Conservation (phyloP, 2,329 filamentous ascomycete genomes). For the Aspergillus sp. region DNA sequence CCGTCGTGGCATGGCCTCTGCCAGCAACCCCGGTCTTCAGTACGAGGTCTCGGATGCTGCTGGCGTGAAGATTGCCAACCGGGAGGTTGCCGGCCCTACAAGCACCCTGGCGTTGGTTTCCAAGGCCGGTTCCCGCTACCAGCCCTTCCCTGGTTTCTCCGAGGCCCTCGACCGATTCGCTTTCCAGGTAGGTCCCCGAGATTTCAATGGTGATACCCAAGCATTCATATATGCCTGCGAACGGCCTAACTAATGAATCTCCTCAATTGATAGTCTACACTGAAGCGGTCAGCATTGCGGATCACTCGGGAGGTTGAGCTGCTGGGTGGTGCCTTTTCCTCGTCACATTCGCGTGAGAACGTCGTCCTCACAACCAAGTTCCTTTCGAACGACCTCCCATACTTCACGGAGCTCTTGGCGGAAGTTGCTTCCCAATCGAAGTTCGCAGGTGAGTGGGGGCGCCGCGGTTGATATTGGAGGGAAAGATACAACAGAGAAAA, state of each 20-base stretch:
- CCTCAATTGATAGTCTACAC: slow-evolving; percentile 60
- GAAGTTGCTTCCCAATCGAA: slow-evolving; percentile 86
- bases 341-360: slow-evolving; percentile 89
- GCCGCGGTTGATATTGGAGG: slow-evolving; percentile 2
- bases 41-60: slow-evolving; percentile 81
- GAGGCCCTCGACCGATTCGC: slow-evolving; percentile 91
- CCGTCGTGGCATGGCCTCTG: slow-evolving; percentile 57
- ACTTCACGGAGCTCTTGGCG: slow-evolving; percentile 91
- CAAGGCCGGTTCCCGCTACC: slow-evolving; percentile 90
- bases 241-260: slow-evolving; percentile 6
- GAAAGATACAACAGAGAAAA: not conserved
- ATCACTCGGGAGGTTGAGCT: slow-evolving; percentile 95
- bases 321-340: slow-evolving; percentile 78
- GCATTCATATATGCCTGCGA: not conserved
- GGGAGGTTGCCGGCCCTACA: slow-evolving; percentile 81
- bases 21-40: slow-evolving; percentile 67
- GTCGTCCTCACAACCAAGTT: slow-evolving; percentile 91
- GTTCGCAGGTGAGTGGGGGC: slow-evolving; percentile 57
- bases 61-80: slow-evolving; percentile 86
- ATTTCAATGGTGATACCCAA: slow-evolving; percentile 14
- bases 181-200: slow-evolving; percentile 67
- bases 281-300: slow-evolving; percentile 79
- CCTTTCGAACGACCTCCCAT: slow-evolving; percentile 89
- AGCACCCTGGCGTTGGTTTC: slow-evolving; percentile 86
- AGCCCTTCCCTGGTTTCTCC: slow-evolving; percentile 81